Conservation (phyloP, 2,329 filamentous ascomycete genomes). For the Capronia americana region DNA sequence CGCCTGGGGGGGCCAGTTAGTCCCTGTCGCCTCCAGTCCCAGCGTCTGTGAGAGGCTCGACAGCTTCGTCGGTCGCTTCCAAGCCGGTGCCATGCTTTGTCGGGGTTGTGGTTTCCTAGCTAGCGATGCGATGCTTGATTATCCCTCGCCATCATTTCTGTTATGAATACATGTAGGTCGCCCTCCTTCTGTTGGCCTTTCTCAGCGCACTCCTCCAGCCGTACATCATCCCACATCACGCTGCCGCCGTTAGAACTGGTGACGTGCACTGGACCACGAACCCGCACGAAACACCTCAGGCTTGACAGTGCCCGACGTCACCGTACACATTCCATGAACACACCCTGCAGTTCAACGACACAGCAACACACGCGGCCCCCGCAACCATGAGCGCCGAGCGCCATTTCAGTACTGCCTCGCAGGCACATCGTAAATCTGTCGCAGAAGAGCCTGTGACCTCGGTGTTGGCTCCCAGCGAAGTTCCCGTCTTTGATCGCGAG, state of each 20-base stretch:
- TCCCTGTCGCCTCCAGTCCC: constrained; percentile 9
- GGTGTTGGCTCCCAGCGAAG: constrained; percentile 56
- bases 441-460: constrained; percentile 61
- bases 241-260: constrained; percentile 3
- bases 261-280: neutral
- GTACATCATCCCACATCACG: neutral
- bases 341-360: constrained; percentile 6
- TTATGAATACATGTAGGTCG: constrained; percentile 17
- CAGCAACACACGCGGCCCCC: constrained; percentile 6
- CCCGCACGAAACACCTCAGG: neutral
- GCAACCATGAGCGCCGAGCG: constrained; percentile 32
- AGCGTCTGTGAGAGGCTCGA: constrained; percentile 14
- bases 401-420: constrained; percentile 30
- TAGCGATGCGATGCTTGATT: constrained; percentile 25
- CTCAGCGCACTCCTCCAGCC: neutral
- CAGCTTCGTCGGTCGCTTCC: constrained; percentile 5
- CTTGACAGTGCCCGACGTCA: constrained; percentile 10
- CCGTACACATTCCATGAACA: constrained; percentile 22
- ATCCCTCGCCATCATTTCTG: constrained; percentile 15
- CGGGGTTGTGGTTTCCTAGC: constrained; percentile 15
- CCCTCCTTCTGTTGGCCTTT: constrained; percentile 3
- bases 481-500: constrained; percentile 55
- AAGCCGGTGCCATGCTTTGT: constrained; percentile 1
- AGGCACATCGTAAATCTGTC: constrained; percentile 46
- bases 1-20: constrained; percentile 2